Evolutionary conservation across 148 eudicot species (phyloP), one percentile per base, ranked within the genome.

Genomic region (Heliosperma pusillum): DNA sequence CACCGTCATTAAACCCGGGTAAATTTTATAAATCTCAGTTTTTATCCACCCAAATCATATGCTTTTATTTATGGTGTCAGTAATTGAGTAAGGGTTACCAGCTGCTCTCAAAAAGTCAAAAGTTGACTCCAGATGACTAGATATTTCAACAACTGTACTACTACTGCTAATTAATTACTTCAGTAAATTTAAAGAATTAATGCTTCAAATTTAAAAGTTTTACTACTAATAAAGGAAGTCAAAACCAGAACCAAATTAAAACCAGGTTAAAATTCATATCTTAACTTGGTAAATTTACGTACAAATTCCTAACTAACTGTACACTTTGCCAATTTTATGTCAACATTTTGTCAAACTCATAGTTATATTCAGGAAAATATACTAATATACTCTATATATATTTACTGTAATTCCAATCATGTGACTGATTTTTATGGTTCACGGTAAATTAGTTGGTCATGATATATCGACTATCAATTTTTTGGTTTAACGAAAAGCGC

Each of bases 41-140:
- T n/a, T n/a, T n/a, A n/a, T n/a, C 52, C 50, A 66, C 26, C 52
- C 53, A 66, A 66, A 66, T 36, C 7, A 36, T n/a, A 66, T 66
- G 70, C 70, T 40, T 36, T 36, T 36, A 66, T 36, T 36, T 36
- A 36, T 36, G 42, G 10, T 36, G 42, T 36, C 42, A 36, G 10
- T 10, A 36, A 36, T 5, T n/a, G n/a, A n/a, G n/a, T n/a, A n/a
- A n/a, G n/a, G n/a, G n/a, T n/a, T 44, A 11, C n/a, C 30, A 22
- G 71, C n/a, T 3, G 55, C 47, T 65, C 22, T 65, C 17, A 9
- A 65, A 65, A 1, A 24, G 12, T 65, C 17, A 9, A 65, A 65
- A 1, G 47, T 65, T 65, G 68, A 64, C 68, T 12, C 30, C 65
- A 60, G 5, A 22, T 10, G 16, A 60, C 65, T 29, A 15, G 2